A percentile compares a stretch with the other conserved stretches of the same genome.
Evolutionary conservation across 805 yeast species (phyloP).

Genomic region (Candida gorgasii): DNA sequence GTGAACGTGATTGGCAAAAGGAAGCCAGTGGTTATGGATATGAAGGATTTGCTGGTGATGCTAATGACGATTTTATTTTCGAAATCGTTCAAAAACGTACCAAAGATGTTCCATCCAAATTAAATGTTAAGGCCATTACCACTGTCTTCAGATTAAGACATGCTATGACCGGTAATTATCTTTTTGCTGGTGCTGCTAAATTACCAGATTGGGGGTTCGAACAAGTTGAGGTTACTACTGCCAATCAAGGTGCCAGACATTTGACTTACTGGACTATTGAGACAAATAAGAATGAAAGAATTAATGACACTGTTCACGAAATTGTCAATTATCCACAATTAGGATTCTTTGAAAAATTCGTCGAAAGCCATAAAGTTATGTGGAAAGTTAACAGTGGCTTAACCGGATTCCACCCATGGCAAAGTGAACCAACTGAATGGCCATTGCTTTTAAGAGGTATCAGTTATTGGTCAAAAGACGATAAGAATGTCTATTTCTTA

Average conservation of each 20-base stretch:
- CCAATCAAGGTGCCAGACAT: constrained; percentile 62
- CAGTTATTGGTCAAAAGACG: constrained; percentile 69
- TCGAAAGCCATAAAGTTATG: constrained; percentile 71
- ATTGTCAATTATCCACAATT: constrained; percentile 50
- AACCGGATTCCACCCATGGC: constrained; percentile 68
- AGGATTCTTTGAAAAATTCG: constrained; percentile 57
- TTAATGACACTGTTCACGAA: constrained; percentile 26
- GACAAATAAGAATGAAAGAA: constrained; percentile 57
- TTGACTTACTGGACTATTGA: constrained; percentile 75
- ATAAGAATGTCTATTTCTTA: constrained; percentile 63
- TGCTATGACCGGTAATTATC: constrained; percentile 75
- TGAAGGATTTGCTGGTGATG: constrained; percentile 77
- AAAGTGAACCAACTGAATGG: constrained; percentile 74
- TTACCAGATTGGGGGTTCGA: constrained; percentile 83
- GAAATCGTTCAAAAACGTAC: constrained; percentile 64
- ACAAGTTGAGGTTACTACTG: constrained; percentile 84
- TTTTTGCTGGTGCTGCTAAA: constrained; percentile 73
- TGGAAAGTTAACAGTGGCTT: constrained; percentile 74
- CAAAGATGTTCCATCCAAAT: constrained; percentile 51
- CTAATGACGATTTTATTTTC: constrained; percentile 78
- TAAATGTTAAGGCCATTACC: constrained; percentile 61
- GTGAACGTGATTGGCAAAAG: constrained; percentile 80
- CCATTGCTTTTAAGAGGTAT: constrained; percentile 76
- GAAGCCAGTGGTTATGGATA: constrained; percentile 78
- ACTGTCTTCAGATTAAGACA: constrained; percentile 75